These are phyloP conservation scores for Wickerhamiella brachini DNA, from an alignment of 805 yeast genomes.

Conservation along the genomic window DNA sequence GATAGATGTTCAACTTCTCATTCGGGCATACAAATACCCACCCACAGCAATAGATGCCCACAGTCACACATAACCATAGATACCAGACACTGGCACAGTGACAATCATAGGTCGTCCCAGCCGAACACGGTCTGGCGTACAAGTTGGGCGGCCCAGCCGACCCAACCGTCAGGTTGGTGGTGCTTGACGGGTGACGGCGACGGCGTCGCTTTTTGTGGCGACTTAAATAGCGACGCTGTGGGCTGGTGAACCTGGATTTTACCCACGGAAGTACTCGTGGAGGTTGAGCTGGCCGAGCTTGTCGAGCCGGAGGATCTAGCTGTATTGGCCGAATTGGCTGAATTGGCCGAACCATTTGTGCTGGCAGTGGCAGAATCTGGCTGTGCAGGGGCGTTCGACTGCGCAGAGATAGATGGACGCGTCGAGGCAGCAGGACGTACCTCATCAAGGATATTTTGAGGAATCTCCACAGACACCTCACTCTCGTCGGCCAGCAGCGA, in stretches of 20 bases:
- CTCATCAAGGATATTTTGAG: slow-evolving; percentile 7
- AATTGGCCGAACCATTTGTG: too few species aligned
- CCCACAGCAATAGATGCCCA: too few species aligned
- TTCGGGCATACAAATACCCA: too few species aligned
- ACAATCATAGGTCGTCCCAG: slow-evolving; percentile 38
- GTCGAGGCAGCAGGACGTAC: neutral
- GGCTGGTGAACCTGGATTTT: slow-evolving; percentile 4
- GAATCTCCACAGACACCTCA: slow-evolving; percentile 4
- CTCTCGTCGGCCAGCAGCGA: slow-evolving; percentile 15
- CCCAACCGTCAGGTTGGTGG: slow-evolving; percentile 17
- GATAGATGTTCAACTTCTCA: too few species aligned
- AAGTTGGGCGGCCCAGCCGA: slow-evolving; percentile 20
- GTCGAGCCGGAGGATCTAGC: neutral
- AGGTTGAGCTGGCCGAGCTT: neutral
- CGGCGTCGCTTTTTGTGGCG: neutral
- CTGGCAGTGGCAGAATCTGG: too few species aligned
- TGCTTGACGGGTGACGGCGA: neutral
- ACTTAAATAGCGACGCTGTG: slow-evolving; percentile 5
- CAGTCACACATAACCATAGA: too few species aligned
- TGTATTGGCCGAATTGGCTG: too few species aligned
- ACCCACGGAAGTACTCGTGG: slow-evolving; percentile 1
- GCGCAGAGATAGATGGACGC: too few species aligned
- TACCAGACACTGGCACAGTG: too few species aligned
- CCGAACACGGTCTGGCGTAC: slow-evolving; percentile 41
- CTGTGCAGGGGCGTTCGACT: too few species aligned